Conservation (phyloP, 2,329 filamentous ascomycete genomes). For the Curvularia eragrostidis region DNA sequence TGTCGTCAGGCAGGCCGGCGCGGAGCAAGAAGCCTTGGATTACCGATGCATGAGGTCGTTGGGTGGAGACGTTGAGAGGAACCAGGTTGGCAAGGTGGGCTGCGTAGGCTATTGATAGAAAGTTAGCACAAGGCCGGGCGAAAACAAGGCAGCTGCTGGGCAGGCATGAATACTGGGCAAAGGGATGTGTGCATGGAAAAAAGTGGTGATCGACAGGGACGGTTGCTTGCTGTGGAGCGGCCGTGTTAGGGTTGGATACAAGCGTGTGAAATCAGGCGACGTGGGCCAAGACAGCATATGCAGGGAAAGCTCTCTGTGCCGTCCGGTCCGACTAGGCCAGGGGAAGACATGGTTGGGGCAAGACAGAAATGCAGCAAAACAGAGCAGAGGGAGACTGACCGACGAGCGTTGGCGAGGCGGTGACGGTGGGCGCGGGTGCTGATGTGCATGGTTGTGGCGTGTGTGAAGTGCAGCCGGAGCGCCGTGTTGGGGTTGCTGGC, state of each 20-base stretch:
- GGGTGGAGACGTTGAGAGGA: slow-evolving; percentile 41
- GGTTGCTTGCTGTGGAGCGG: slow-evolving; percentile 15
- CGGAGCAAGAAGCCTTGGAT: slow-evolving; percentile 42
- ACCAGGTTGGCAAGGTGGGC: slow-evolving; percentile 47
- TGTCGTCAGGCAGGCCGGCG: slow-evolving; percentile 43
- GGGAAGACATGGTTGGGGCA: slow-evolving; percentile 22
- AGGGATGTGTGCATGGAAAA: slow-evolving; percentile 18
- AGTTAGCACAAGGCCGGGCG: slow-evolving; percentile 24
- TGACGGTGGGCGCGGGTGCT: slow-evolving; percentile 8
- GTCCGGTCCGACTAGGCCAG: slow-evolving; percentile 24
- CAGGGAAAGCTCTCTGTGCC: slow-evolving; percentile 29
- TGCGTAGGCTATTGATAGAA: slow-evolving; percentile 43
- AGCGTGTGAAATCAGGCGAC: slow-evolving; percentile 20
- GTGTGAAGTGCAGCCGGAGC: slow-evolving; percentile 7
- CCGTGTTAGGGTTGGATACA: slow-evolving; percentile 11
- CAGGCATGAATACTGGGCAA: background rate
- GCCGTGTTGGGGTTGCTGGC: slow-evolving; percentile 16
- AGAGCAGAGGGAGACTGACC: slow-evolving; percentile 29
- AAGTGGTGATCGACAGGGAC: slow-evolving; percentile 33
- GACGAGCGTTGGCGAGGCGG: slow-evolving; percentile 34
- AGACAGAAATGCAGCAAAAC: slow-evolving; percentile 17
- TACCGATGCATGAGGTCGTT: slow-evolving; percentile 32
- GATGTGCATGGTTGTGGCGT: background rate
- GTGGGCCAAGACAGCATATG: slow-evolving; percentile 22
- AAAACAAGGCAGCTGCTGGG: slow-evolving; percentile 14